phyloP scores from a whole-genome alignment of 805 yeast species.

The Hanseniaspora vineae region DNA sequence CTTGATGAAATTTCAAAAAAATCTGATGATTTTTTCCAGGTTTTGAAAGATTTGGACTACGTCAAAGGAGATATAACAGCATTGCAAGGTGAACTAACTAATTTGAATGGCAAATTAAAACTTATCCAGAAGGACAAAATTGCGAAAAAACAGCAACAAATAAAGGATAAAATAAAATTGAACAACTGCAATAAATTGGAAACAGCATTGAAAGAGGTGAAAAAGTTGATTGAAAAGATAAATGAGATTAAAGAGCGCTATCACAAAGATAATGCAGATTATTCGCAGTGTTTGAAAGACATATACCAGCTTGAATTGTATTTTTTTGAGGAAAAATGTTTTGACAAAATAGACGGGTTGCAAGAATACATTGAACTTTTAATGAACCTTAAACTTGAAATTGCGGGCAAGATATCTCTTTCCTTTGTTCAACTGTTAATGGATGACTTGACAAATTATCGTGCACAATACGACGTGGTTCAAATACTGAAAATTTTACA shows the following conservation, averaged over 20 bases:
- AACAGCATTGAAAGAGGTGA: constrained; percentile 40
- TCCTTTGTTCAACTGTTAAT: constrained; percentile 43
- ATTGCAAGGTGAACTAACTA: constrained; percentile 35
- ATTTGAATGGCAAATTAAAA: constrained; percentile 34
- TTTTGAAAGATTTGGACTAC: constrained; percentile 52
- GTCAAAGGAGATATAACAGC: constrained; percentile 35
- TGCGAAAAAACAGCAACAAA: constrained; percentile 34
- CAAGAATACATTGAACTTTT: constrained; percentile 36
- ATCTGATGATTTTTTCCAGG: constrained; percentile 72
- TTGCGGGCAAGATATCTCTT: constrained; percentile 55
- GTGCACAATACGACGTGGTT: constrained; percentile 28
- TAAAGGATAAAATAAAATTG: constrained; percentile 38
- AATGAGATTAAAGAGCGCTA: constrained; percentile 23
- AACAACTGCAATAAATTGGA: constrained; percentile 53
- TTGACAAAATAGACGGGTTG: constrained; percentile 21
- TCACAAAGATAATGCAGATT: constrained; percentile 26
- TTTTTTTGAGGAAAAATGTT: constrained; percentile 21
- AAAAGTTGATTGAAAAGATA: constrained; percentile 30
- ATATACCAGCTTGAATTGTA: constrained; percentile 42
- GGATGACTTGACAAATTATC: constrained; percentile 48
- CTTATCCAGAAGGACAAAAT: constrained; percentile 38
- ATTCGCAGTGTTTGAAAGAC: constrained; percentile 42
- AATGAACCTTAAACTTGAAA: constrained; percentile 41
- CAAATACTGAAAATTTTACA: constrained; percentile 39
- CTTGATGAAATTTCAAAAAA: constrained; percentile 76